These are phyloP conservation scores for Ogataea pini DNA, from an alignment of 805 yeast species.

Conservation along the genomic window DNA sequence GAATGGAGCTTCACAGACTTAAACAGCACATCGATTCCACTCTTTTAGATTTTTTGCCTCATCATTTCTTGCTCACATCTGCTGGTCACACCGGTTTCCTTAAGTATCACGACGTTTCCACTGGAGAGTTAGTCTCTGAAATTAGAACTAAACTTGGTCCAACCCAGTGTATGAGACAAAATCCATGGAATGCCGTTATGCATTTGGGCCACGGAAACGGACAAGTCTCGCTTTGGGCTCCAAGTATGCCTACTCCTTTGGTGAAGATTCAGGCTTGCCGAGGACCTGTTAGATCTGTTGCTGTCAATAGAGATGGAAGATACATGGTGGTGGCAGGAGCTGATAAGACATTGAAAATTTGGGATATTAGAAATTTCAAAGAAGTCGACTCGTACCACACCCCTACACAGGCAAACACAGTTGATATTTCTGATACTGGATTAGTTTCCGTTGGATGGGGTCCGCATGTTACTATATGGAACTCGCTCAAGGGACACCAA, in stretches of 20 bases:
- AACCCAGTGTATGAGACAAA: conserved; percentile 81
- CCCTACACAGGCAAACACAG: conserved; percentile 83
- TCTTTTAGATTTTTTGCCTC: conserved; percentile 83
- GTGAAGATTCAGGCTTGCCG: conserved; percentile 78
- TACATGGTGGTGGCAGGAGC: conserved; percentile 94
- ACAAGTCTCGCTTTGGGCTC: conserved; percentile 91
- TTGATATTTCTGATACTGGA: conserved; percentile 85
- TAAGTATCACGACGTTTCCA: conserved; percentile 92
- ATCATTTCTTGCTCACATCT: conserved; percentile 82
- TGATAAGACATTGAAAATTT: conserved; percentile 79
- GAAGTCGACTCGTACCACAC: conserved; percentile 68
- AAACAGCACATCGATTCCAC: conserved; percentile 88
- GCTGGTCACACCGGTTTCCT: conserved; percentile 89
- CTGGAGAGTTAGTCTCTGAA: conserved; percentile 85
- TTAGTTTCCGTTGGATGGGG: conserved; percentile 92
- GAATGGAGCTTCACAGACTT: conserved; percentile 87
- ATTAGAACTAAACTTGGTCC: conserved; percentile 88
- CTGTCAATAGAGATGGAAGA: conserved; percentile 87
- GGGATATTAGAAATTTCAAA: conserved; percentile 89
- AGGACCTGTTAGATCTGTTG: conserved; percentile 85
- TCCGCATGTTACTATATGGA: conserved; percentile 93
- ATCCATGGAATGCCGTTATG: conserved; percentile 94
- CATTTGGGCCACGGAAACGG: conserved; percentile 95
- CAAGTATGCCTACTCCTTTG: conserved; percentile 80
- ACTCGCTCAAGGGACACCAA: conserved; percentile 67